Evolutionary conservation across 257 asterid genomes (phyloP).

Genomic region (Sherardia arvensis): DNA sequence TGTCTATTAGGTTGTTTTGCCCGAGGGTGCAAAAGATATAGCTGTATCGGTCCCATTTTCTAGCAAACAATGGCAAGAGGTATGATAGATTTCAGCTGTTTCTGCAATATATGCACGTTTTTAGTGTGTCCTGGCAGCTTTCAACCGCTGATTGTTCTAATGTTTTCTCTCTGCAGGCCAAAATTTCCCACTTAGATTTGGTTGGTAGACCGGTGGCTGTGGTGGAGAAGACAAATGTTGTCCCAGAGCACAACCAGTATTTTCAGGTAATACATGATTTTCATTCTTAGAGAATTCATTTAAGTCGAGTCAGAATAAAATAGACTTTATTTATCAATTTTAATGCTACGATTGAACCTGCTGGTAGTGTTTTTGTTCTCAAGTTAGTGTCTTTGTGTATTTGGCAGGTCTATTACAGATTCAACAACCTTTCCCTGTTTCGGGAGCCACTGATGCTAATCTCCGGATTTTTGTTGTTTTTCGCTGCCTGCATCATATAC

Average conservation of each 20-base stretch:
- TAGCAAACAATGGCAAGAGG: slow-evolving; percentile 69
- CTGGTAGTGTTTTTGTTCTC: background rate
- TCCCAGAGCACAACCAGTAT: slow-evolving; percentile 84
- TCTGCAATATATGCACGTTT: background rate
- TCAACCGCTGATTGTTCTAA: slow-evolving; percentile 19
- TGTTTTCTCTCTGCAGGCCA: slow-evolving; percentile 47
- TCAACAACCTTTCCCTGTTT: slow-evolving; percentile 70
- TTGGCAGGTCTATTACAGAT: slow-evolving; percentile 79
- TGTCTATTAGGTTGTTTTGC: slow-evolving; percentile 65
- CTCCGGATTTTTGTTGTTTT: slow-evolving; percentile 78
- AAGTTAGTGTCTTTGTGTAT: slow-evolving; percentile 5
- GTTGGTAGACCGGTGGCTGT: slow-evolving; percentile 88
- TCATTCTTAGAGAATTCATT: background rate
- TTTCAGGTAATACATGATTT: slow-evolving; percentile 64
- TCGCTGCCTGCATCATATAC: slow-evolving; percentile 64
- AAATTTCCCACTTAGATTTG: slow-evolving; percentile 80
- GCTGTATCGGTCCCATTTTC: slow-evolving; percentile 60
- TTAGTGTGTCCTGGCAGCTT: slow-evolving; percentile 10
- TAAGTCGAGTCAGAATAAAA: background rate
- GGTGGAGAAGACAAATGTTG: slow-evolving; percentile 70
- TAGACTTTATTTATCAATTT: no score
- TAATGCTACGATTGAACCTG: no score
- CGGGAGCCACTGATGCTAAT: slow-evolving; percentile 86
- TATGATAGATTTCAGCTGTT: slow-evolving; percentile 18
- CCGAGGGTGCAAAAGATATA: slow-evolving; percentile 81